Base-by-base conservation (phyloP, 805 yeast genomes). In the Candida easanensis region DNA sequence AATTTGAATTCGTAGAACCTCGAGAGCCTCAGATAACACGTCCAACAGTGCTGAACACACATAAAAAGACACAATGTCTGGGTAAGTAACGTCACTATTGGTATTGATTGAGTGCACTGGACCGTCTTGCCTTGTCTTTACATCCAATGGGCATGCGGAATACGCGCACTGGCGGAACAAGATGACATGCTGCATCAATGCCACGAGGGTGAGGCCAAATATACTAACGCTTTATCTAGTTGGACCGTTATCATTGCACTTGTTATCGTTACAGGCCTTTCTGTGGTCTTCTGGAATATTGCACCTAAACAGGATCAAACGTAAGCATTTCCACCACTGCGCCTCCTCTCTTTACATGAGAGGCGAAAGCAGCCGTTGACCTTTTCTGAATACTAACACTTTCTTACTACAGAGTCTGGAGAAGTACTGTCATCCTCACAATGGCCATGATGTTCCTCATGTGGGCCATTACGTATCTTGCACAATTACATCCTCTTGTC, bases 401-500 rank as follows among this genome's bases (percentile, higher is more conserved):
- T 27, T 27, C 14, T 30, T 18, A 8, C 10, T 16, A 14, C 39
- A 74, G 80, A 33, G 83, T 79, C 41, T 79, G 88, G 88, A 76
- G 89, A 68, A 79, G 85, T 51, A 80, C 88, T 18, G 81, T 65
- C 32, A 79, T 82, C 38, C 70, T 86, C 50, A 75, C 87, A 8
- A 63, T 86, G 53, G 75, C 88, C 18, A 82, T 86, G 90, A 82
- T 86, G 69, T 86, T 75, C 63, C 70, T 86, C 59, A 82, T 86
- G 90, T 86, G 95, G 95, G 97, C 97, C 25, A 82, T 89, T 57
- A 89, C 97, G 7, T 89, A 88, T 61, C 71, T 89, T 52, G 69
- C 70, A 27, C 97, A 90, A 63, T 70, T 90, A 46, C 97, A 90
- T 65, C 97, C 97, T 6, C 72, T 90, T 58, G 95, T 88, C 46